Percentiles rank a stretch among this genome's conserved stretches.
phyloP scores from a whole-genome alignment of 2,329 filamentous ascomycete species.

The Fusarium protoensiforme region DNA sequence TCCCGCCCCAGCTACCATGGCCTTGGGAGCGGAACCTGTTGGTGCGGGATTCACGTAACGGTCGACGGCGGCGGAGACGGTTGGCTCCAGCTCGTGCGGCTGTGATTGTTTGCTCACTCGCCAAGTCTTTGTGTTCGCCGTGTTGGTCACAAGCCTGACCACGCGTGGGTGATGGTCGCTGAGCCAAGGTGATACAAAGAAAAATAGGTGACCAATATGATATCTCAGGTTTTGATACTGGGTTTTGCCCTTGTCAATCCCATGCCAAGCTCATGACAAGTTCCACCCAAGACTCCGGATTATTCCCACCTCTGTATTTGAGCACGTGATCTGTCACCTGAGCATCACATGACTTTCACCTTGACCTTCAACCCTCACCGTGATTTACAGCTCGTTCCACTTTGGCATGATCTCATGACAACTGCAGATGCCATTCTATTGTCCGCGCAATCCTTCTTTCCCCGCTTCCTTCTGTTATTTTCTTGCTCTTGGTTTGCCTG shows the following conservation, averaged over 20 bases:
- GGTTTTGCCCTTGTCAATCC: conserved; percentile 5
- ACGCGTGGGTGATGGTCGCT: not conserved
- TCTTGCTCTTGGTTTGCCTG: not conserved
- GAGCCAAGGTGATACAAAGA: not conserved
- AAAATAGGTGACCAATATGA: not conserved
- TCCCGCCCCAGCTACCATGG: conserved; percentile 17
- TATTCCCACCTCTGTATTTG: not conserved
- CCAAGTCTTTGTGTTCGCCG: conserved; percentile 28
- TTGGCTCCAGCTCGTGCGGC: conserved; percentile 1
- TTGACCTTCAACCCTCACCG: not conserved
- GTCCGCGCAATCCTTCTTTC: not conserved
- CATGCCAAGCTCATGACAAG: not conserved
- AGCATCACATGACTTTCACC: not conserved
- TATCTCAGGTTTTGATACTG: not conserved
- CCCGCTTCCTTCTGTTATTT: not conserved
- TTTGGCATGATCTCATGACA: not conserved
- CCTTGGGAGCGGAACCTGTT: conserved; percentile 16
- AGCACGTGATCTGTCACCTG: not conserved
- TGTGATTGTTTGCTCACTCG: conserved; percentile 12
- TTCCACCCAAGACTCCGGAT: not conserved
- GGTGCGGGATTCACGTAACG: conserved; percentile 6
- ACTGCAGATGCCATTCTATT: not conserved
- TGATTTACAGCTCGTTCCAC: not conserved
- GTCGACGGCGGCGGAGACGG: conserved; percentile 4
- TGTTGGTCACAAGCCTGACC: not conserved